These are phyloP conservation scores for Candida michaelii DNA, from an alignment of 805 yeast genomes.

Conservation along the genomic window DNA sequence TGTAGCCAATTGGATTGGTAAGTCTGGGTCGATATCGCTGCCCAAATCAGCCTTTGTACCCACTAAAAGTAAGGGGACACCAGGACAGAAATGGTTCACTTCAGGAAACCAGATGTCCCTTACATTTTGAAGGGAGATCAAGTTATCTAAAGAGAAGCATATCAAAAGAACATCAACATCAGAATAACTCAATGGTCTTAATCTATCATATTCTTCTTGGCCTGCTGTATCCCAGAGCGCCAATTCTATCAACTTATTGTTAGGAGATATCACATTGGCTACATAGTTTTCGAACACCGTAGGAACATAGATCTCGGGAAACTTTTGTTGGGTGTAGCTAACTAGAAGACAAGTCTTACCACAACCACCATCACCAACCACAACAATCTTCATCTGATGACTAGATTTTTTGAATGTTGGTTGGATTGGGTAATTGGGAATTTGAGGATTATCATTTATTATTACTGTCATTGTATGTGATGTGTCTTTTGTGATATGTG, in stretches of 20 bases:
- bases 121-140: constrained; percentile 66
- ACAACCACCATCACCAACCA: constrained; percentile 88
- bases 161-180: constrained; percentile 74
- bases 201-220: constrained; percentile 80
- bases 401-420: constrained; percentile 21
- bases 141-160: constrained; percentile 70
- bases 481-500: neutral
- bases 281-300: constrained; percentile 81
- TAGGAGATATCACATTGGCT: constrained; percentile 60
- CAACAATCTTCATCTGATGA: constrained; percentile 58
- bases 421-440: constrained; percentile 35
- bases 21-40: constrained; percentile 39
- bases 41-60: constrained; percentile 75
- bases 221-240: constrained; percentile 92
- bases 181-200: constrained; percentile 76
- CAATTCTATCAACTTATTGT: constrained; percentile 75
- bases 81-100: constrained; percentile 78
- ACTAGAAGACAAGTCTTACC: constrained; percentile 81
- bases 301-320: constrained; percentile 75
- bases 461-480: constrained; percentile 17
- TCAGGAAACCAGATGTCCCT: constrained; percentile 88
- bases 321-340: constrained; percentile 67
- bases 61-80: constrained; percentile 72
- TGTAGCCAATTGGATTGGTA: constrained; percentile 53
- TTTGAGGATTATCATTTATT: constrained; percentile 36